Base-by-base conservation (phyloP, 1,284 basidiomycete genomes). In the Ganoderma multipileum region DNA sequence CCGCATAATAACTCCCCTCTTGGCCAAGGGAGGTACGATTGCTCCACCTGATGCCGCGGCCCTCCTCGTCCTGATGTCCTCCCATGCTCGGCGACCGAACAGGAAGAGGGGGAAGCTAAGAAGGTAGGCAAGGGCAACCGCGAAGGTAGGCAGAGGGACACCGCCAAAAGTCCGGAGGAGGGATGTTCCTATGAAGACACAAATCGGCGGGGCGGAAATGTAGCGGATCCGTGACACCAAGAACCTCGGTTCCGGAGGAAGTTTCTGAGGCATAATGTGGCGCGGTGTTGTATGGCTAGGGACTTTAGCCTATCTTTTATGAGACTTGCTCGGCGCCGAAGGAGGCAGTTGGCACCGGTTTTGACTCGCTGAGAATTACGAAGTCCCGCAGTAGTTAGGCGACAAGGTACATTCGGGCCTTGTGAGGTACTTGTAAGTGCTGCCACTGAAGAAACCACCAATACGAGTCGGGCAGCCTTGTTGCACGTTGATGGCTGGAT, bases 11-110 rank as follows among this genome's bases (percentile, higher is more conserved):
- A 9, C 16, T 28, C 14, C 14, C 1, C 33, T 54, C 50, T 65
- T 62, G 5, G 74, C 68, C n/a, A 36, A 36, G n/a, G 69, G 70
- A 1, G 75, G 71, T n/a, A 78, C 18, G 12, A 63, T 68, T 3
- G 76, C 76, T 8, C 76, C 74, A 7, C 52, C 62, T n/a, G 74
- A 65, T 12, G 72, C 72, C 8, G 76, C 76, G 3, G 71, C 68
- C 9, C 72, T 52, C 6, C 59, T 50, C 55, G 55, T 64, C 14
- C 28, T 42, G 52, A 50, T 12, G 12, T 61, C n/a, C 38, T 39
- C 36, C 69, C 61, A 71, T 16, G 36, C n/a, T 2, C 61, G 16
- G 26, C 47, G 52, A 0, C 30, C 57, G 3, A 68, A 30, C 14
- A 64, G 12, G n/a, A 50, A 54, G 1, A 61, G 20, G 8, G 66